phyloP scores from a whole-genome alignment of 148 eudicot genomes.

The Amaranthus palmeri region DNA sequence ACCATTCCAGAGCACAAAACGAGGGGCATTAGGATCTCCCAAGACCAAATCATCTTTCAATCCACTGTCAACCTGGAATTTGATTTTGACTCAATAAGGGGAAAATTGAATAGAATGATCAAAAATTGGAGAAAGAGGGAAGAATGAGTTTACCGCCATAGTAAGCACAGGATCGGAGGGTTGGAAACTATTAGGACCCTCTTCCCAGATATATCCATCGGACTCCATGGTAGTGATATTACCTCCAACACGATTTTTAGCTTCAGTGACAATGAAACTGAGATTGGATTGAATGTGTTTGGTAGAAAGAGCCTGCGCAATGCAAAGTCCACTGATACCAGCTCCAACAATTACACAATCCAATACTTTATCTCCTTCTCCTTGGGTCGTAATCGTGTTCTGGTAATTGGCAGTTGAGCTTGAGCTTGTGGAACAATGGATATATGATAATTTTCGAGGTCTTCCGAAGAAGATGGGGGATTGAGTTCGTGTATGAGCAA shows the following conservation, averaged over 20 bases:
- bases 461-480: background rate
- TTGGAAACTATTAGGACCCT: constrained; percentile 89
- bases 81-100: too few relatives aligned
- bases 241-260: constrained; percentile 66
- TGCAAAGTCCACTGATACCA: constrained; percentile 80
- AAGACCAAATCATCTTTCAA: constrained; percentile 74
- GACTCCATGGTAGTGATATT: constrained; percentile 63
- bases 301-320: constrained; percentile 58
- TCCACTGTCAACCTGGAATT: constrained; percentile 58
- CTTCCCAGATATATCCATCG: constrained; percentile 81
- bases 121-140: background rate
- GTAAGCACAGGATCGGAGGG: constrained; percentile 77
- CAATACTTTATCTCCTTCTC: constrained; percentile 6
- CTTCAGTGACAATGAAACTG: constrained; percentile 62
- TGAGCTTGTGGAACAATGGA: constrained; percentile 2
- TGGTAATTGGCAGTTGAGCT: background rate
- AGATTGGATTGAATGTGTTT: constrained; percentile 25
- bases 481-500: background rate
- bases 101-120: too few relatives aligned
- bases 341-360: constrained; percentile 78
- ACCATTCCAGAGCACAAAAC: constrained; percentile 76
- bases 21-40: constrained; percentile 83
- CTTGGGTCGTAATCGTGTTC: background rate
- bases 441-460: background rate
- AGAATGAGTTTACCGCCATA: constrained; percentile 39